Evolutionary conservation across 371 early-diverging fungal genomes (phyloP).

Genomic region (Mortierella sp.): DNA sequence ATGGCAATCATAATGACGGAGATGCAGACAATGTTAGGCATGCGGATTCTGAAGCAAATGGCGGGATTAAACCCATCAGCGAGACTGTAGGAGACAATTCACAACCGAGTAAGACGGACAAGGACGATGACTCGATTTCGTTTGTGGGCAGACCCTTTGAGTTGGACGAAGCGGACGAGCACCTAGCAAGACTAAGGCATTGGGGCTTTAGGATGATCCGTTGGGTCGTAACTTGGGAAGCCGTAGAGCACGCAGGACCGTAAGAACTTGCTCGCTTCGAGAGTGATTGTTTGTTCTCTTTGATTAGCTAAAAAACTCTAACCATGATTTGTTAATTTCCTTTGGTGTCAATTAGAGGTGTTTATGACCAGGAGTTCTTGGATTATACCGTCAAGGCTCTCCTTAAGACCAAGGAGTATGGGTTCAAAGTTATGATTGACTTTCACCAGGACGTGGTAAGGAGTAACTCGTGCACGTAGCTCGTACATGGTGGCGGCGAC

Average conservation of each 20-base stretch:
- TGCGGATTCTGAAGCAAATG: neutral
- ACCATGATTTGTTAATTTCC: neutral
- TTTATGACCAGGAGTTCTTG: constrained; percentile 88
- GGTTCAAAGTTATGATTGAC: constrained; percentile 87
- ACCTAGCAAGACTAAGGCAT: constrained; percentile 75
- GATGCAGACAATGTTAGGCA: constrained; percentile 59
- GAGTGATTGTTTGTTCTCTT: neutral
- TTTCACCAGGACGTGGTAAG: constrained; percentile 84
- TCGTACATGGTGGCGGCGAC: neutral
- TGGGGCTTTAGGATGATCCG: constrained; percentile 90
- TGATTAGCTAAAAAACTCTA: neutral
- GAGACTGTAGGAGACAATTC: neutral
- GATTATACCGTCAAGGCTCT: constrained; percentile 80
- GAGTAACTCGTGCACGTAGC: neutral
- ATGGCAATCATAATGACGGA: constrained; percentile 4
- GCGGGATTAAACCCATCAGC: neutral
- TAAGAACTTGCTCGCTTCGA: constrained; percentile 54
- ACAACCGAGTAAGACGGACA: neutral
- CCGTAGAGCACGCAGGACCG: constrained; percentile 85
- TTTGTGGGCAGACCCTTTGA: constrained; percentile 88
- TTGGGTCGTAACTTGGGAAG: constrained; percentile 90
- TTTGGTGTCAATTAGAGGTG: constrained; percentile 64
- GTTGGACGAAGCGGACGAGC: constrained; percentile 84
- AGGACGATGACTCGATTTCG: constrained; percentile 47
- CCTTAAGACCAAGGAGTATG: constrained; percentile 73